These are phyloP conservation scores for Bassia scoparia DNA, from an alignment of 148 eudicot species.

Conservation along the genomic window DNA sequence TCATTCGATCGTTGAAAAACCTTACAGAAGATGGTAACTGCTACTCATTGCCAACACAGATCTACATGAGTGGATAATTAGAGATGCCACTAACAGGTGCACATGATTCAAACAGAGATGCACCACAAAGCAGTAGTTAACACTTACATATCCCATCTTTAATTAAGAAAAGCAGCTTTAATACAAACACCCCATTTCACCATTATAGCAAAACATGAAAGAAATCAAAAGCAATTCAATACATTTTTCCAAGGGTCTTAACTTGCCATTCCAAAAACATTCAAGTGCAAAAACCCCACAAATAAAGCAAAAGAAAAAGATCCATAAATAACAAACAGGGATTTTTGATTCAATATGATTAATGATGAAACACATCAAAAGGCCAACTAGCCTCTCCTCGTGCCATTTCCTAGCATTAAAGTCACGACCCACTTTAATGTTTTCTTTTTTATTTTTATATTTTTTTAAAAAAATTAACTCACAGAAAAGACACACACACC, in stretches of 20 bases:
- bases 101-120: slow-evolving; percentile 1
- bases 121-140: not conserved
- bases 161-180: not conserved
- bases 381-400: slow-evolving; percentile 23
- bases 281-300: slow-evolving; percentile 26
- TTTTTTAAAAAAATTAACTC: not conserved
- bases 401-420: slow-evolving; percentile 28
- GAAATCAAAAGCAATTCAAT: slow-evolving; percentile 12
- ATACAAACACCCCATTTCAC: not conserved
- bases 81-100: slow-evolving; percentile 2
- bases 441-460: not conserved
- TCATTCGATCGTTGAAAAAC: too few species aligned
- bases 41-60: not conserved
- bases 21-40: too few species aligned
- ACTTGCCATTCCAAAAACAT: slow-evolving; percentile 21
- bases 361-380: slow-evolving; percentile 32
- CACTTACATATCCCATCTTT: not conserved
- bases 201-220: slow-evolving; percentile 1
- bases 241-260: slow-evolving; percentile 13
- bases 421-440: slow-evolving; percentile 5
- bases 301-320: slow-evolving; percentile 16
- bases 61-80: not conserved
- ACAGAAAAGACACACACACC: not conserved
- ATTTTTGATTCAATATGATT: slow-evolving; percentile 14
- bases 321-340: slow-evolving; percentile 10